A percentile compares a stretch with the other conserved stretches of the same genome.
Conservation (phyloP, 2,329 filamentous ascomycete genomes). For the Chrysoporthe cubensis region DNA sequence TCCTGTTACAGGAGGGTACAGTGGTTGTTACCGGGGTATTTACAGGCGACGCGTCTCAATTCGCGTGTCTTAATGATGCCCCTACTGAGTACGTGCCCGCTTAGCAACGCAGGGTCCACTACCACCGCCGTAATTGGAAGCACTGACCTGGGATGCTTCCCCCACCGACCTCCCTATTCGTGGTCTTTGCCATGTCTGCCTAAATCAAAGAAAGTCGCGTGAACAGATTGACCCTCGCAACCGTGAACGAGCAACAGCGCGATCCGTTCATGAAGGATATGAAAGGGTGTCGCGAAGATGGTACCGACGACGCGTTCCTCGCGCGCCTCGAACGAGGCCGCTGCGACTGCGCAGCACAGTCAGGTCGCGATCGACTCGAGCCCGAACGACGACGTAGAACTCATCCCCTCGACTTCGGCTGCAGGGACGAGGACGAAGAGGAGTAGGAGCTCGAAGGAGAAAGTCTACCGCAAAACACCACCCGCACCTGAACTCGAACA, state of each 20-base stretch:
- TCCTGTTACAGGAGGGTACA: background rate
- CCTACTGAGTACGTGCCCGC: background rate
- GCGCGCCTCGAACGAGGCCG: background rate
- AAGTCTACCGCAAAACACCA: slow-evolving; percentile 33
- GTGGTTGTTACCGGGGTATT: background rate
- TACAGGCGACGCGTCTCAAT: slow-evolving; percentile 17
- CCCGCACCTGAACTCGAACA: slow-evolving; percentile 34
- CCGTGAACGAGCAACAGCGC: background rate
- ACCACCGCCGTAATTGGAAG: slow-evolving; percentile 14
- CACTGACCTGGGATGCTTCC: background rate
- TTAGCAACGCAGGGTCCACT: background rate
- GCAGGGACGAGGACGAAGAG: background rate
- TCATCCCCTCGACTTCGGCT: background rate
- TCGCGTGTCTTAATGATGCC: slow-evolving; percentile 14
- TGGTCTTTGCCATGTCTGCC: slow-evolving; percentile 14
- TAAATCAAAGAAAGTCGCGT: background rate
- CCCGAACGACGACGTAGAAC: background rate
- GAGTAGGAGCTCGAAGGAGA: slow-evolving; percentile 15
- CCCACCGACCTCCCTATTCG: slow-evolving; percentile 2
- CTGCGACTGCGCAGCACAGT: background rate
- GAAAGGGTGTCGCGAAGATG: slow-evolving; percentile 10
- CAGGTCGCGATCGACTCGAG: background rate
- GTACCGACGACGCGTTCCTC: slow-evolving; percentile 26
- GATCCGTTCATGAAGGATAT: background rate
- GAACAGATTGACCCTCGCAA: background rate